Evolutionary conservation across 371 early-diverging fungal genomes (phyloP).

Genomic region (Mortierella sp.): DNA sequence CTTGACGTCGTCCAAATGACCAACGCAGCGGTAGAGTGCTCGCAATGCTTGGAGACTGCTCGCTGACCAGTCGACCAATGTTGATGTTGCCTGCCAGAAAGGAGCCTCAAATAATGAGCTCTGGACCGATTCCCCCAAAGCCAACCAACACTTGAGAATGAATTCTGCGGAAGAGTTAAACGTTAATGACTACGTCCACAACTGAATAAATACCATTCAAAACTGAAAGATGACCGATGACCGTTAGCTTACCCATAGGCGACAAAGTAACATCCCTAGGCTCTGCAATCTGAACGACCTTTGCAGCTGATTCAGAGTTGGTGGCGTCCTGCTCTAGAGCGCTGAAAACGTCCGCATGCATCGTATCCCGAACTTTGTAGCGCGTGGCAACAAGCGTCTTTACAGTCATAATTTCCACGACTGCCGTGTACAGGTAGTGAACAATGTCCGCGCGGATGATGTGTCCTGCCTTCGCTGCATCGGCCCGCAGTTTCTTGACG

Average conservation of each 20-base stretch:
- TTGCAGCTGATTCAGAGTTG: not conserved
- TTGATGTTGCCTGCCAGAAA: conserved; percentile 43
- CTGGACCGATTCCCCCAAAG: conserved; percentile 34
- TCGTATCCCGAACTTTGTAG: conserved; percentile 25
- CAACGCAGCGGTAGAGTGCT: conserved; percentile 34
- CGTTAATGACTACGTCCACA: not conserved
- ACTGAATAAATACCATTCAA: not conserved
- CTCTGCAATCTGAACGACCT: not conserved
- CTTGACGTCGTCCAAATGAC: conserved; percentile 37
- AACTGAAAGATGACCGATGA: too few relatives aligned
- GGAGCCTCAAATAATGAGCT: conserved; percentile 33
- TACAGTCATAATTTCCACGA: conserved; percentile 35
- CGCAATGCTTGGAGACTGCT: conserved; percentile 18
- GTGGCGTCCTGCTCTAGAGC: conserved; percentile 10
- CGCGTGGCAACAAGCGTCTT: conserved; percentile 27
- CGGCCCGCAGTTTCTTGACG: conserved; percentile 8
- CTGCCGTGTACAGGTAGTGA: conserved; percentile 26
- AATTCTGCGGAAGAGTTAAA: conserved; percentile 14
- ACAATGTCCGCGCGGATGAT: conserved; percentile 47
- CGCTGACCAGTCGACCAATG: conserved; percentile 36
- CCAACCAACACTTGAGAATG: conserved; percentile 51
- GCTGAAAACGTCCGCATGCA: conserved; percentile 19
- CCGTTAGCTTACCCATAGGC: conserved; percentile 10
- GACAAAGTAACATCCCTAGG: conserved; percentile 11
- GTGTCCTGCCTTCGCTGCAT: conserved; percentile 30